Evolutionary conservation across 495 filamentous ascomycete species (phyloP).

Genomic region (Clohesyomyces aquaticus): DNA sequence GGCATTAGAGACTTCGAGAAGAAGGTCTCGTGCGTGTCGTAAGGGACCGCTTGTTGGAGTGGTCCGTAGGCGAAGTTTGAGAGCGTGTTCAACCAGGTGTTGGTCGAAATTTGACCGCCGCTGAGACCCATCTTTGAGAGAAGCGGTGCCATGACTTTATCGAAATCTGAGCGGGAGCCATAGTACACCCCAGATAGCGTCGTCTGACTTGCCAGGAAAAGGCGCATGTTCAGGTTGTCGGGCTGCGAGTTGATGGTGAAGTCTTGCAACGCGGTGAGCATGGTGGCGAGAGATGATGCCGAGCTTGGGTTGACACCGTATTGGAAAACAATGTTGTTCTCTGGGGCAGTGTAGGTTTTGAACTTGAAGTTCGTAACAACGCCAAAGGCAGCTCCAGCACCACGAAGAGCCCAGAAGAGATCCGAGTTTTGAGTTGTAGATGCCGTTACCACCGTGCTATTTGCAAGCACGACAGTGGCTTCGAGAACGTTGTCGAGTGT

Average conservation of each 20-base stretch:
- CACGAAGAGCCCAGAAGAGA: constrained; percentile 58
- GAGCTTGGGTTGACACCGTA: constrained; percentile 10
- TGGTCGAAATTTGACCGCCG: constrained; percentile 9
- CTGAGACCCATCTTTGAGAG: constrained; percentile 24
- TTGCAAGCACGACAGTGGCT: constrained; percentile 64
- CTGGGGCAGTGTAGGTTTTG: constrained; percentile 61
- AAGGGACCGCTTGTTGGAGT: constrained; percentile 17
- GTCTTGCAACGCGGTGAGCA: constrained; percentile 29
- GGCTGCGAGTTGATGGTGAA: constrained; percentile 28
- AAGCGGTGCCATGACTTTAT: constrained; percentile 29
- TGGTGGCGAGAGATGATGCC: constrained; percentile 2
- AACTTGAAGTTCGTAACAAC: constrained; percentile 67
- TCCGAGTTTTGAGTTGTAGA: constrained; percentile 45
- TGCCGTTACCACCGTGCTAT: constrained; percentile 55
- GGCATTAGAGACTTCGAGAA: constrained; percentile 53
- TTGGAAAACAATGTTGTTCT: constrained; percentile 54
- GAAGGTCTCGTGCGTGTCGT: constrained; percentile 52
- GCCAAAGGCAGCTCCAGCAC: constrained; percentile 64
- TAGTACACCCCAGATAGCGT: constrained; percentile 34
- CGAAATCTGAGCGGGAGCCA: constrained; percentile 23
- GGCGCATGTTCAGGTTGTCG: constrained; percentile 33
- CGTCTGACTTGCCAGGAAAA: constrained; percentile 17
- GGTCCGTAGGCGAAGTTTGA: constrained; percentile 22
- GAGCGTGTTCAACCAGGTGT: constrained; percentile 28
- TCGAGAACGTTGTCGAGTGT: constrained; percentile 65